Base-by-base conservation (phyloP, 352 stramenopile genomes). In the Globisporangium parvum region DNA sequence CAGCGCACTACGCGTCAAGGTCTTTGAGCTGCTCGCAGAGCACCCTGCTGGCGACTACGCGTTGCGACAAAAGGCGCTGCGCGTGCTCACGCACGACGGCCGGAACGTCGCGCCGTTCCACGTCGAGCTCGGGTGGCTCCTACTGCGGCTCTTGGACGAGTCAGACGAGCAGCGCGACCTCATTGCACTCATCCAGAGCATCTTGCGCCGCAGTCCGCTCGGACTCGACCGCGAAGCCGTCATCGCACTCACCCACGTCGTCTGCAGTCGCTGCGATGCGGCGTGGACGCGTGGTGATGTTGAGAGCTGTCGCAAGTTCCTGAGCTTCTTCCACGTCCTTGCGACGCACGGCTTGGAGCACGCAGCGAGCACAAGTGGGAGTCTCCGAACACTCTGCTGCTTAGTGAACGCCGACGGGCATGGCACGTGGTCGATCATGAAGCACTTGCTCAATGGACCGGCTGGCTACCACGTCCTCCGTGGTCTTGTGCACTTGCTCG, bases 401-500 rank as follows among this genome's bases (percentile, higher is more conserved):
- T 76, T 95, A 55, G 83, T 93, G 10, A 95, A 95, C 53, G 77
- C 77, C 9, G 83, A 93, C 52, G 82, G 81, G 18, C 76, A 91
- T 57, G 82, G 76, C 31, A 91, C 83, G 35, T 95, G 85, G 85
- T 81, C 77, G 2, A 73, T 92, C 23, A 88, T 93, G 73, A 91
- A 92, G 63, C 60, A 80, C 26, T 23, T 95, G 48, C 72, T 95
- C 15, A 82, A 67, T 62, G 79, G 82, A 37, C 62, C 51, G 3
- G 78, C 77, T 0, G 79, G 79, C 1, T 90, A 88, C 41, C 70
- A 90, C 55, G 76, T 88, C 14, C 63, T 95, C 1, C 76, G 76
- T 15, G 81, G 85, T 9, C 60, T 95, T 3, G 57, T 95, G 6
- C 60, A 74, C 9, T 17, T 95, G n/a, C 65, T 95, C 9, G 84